These are phyloP conservation scores for Bipolaris gigantea DNA, from an alignment of 2,329 filamentous ascomycete genomes.

Conservation along the genomic window DNA sequence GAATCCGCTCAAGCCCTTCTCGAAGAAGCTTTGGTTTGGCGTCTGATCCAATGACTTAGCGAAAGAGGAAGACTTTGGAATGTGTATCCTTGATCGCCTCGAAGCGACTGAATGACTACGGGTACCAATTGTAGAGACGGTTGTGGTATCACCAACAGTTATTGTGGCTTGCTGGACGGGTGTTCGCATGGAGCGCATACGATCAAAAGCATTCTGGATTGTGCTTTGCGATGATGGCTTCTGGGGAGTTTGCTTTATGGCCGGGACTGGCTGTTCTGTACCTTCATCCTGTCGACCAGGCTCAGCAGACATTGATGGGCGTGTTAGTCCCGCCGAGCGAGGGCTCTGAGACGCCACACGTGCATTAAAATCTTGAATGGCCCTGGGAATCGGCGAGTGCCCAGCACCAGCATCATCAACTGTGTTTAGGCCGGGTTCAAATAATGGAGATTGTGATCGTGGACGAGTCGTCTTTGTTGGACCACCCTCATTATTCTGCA, in stretches of 20 bases:
- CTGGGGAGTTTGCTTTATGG: slow-evolving; percentile 35
- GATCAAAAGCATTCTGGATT: slow-evolving; percentile 64
- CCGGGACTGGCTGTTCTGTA: slow-evolving; percentile 28
- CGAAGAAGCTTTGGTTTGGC: slow-evolving; percentile 43
- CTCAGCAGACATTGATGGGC: slow-evolving; percentile 13
- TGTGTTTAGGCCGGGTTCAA: slow-evolving; percentile 23
- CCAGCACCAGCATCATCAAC: slow-evolving; percentile 7
- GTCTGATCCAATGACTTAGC: slow-evolving; percentile 34
- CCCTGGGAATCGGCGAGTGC: slow-evolving; percentile 17
- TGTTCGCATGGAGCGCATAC: slow-evolving; percentile 65
- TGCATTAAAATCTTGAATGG: slow-evolving; percentile 47
- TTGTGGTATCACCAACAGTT: slow-evolving; percentile 70
- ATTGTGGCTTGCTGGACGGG: slow-evolving; percentile 70
- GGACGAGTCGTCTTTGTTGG: not conserved
- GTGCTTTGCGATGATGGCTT: slow-evolving; percentile 42
- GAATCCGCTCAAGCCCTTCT: slow-evolving; percentile 55
- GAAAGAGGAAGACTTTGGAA: slow-evolving; percentile 40
- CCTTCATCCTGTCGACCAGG: slow-evolving; percentile 18
- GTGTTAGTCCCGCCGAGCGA: slow-evolving; percentile 17
- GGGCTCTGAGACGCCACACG: slow-evolving; percentile 41
- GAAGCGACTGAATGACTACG: slow-evolving; percentile 50
- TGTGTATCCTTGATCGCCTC: slow-evolving; percentile 49
- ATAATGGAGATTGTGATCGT: slow-evolving; percentile 24
- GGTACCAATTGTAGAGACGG: slow-evolving; percentile 65
- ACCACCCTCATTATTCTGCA: not conserved